These are phyloP conservation scores for Macrocybe gigantea DNA, from an alignment of 768 basidiomycete genomes.

Conservation along the genomic window DNA sequence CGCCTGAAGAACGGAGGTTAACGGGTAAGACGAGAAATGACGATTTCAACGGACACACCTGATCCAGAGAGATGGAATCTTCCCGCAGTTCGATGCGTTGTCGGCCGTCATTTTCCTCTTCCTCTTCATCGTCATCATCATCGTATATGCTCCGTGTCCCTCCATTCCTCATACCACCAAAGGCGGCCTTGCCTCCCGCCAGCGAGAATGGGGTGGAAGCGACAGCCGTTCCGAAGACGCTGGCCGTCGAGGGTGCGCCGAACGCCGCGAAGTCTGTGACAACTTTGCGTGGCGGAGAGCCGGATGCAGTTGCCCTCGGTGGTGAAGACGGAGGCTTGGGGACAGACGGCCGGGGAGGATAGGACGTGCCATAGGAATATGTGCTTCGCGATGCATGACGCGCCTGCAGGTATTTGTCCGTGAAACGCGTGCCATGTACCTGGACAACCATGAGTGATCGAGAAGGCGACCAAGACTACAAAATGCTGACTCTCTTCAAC, in stretches of 20 bases:
- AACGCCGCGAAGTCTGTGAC: slow-evolving; percentile 87
- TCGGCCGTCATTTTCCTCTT: slow-evolving; percentile 52
- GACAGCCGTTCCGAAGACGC: slow-evolving; percentile 82
- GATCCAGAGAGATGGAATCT: slow-evolving; percentile 87
- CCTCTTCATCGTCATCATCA: slow-evolving; percentile 66
- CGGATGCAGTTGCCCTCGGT: slow-evolving; percentile 28
- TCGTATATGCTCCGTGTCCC: slow-evolving; percentile 31
- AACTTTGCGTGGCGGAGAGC: slow-evolving; percentile 82
- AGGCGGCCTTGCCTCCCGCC: slow-evolving; percentile 77
- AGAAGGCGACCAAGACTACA: slow-evolving; percentile 5
- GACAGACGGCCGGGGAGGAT: not conserved
- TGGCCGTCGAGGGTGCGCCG: slow-evolving; percentile 65
- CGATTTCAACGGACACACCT: slow-evolving; percentile 45
- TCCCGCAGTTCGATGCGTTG: slow-evolving; percentile 76
- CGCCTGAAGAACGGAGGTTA: slow-evolving; percentile 38
- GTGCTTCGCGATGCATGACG: slow-evolving; percentile 53
- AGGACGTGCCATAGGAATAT: slow-evolving; percentile 19
- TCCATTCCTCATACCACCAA: slow-evolving; percentile 64
- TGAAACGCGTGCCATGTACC: slow-evolving; percentile 95
- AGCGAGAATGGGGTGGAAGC: slow-evolving; percentile 75
- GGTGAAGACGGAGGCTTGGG: slow-evolving; percentile 30
- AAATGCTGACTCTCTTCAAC: slow-evolving; percentile 64
- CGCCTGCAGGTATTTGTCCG: slow-evolving; percentile 88
- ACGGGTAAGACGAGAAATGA: slow-evolving; percentile 4
- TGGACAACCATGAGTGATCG: slow-evolving; percentile 23